phyloP scores from a whole-genome alignment of 768 basidiomycete genomes.

The Mycena pura region DNA sequence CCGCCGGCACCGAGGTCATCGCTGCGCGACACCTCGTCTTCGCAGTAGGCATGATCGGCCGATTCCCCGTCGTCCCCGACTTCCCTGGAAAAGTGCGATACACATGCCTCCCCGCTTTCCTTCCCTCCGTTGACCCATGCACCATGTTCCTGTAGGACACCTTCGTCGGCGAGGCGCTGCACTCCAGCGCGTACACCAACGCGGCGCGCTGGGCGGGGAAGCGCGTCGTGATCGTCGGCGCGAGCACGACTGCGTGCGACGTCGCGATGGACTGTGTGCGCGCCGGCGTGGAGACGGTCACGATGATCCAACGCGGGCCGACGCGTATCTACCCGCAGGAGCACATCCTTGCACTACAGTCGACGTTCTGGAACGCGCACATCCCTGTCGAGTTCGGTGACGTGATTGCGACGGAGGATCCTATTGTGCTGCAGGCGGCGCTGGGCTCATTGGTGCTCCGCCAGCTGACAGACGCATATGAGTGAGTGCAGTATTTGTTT shows the following conservation, averaged over 20 bases:
- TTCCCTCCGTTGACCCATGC: background rate
- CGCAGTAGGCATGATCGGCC: conserved; percentile 26
- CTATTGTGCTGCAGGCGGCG: conserved; percentile 10
- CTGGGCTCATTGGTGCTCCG: conserved; percentile 4
- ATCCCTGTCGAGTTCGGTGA: conserved; percentile 20
- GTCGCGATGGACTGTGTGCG: conserved; percentile 19
- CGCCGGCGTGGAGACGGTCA: conserved; percentile 29
- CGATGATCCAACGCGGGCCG: conserved; percentile 49
- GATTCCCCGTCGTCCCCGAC: conserved; percentile 15
- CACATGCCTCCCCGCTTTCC: background rate
- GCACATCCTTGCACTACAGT: conserved; percentile 2
- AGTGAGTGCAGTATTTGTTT: background rate
- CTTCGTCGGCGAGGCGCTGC: conserved; percentile 55
- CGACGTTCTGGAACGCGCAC: conserved; percentile 17
- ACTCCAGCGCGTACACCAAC: conserved; percentile 50
- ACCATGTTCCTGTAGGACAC: conserved; percentile 41
- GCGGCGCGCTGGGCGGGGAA: conserved; percentile 54
- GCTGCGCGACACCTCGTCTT: conserved; percentile 38
- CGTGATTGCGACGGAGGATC: conserved; percentile 22
- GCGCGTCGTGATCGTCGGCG: conserved; percentile 59
- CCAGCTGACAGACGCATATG: conserved; percentile 1
- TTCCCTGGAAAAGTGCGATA: conserved; percentile 20
- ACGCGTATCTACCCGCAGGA: conserved; percentile 38
- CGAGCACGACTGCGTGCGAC: conserved; percentile 44
- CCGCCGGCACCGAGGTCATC: conserved; percentile 25